These are phyloP conservation scores for Hymenoscyphus scutula DNA, from an alignment of 2,329 filamentous ascomycete genomes.

Conservation along the genomic window DNA sequence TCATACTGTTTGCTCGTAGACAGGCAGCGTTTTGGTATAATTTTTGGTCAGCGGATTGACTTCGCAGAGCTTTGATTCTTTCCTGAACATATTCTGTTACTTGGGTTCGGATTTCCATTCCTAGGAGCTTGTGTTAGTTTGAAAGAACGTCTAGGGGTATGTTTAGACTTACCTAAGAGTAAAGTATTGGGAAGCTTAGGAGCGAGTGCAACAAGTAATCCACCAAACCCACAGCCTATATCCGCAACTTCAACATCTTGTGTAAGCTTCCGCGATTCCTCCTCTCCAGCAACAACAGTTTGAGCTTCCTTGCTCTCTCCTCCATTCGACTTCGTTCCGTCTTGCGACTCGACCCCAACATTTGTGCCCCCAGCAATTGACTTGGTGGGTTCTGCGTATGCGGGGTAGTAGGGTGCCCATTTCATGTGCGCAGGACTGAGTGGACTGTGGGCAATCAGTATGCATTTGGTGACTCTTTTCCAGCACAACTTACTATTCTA, in stretches of 20 bases:
- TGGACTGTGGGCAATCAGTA: slow-evolving; percentile 56
- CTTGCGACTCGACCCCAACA: slow-evolving; percentile 6
- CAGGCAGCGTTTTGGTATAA: slow-evolving; percentile 85
- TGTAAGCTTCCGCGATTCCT: not conserved
- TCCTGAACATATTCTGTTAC: slow-evolving; percentile 90
- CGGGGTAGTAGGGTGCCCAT: slow-evolving; percentile 82
- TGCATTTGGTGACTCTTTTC: not conserved
- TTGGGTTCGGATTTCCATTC: slow-evolving; percentile 87
- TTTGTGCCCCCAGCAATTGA: not conserved
- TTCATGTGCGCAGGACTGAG: slow-evolving; percentile 80
- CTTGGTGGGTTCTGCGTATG: slow-evolving; percentile 54
- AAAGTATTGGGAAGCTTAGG: slow-evolving; percentile 78
- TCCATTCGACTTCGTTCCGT: slow-evolving; percentile 12
- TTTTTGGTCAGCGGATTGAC: slow-evolving; percentile 52
- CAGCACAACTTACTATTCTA: slow-evolving; percentile 71
- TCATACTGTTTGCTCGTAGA: slow-evolving; percentile 94
- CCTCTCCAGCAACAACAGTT: not conserved
- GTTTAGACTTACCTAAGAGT: slow-evolving; percentile 64
- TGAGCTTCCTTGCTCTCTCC: not conserved
- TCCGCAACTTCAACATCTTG: slow-evolving; percentile 86
- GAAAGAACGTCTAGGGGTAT: not conserved
- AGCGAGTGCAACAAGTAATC: slow-evolving; percentile 80
- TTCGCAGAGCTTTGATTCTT: slow-evolving; percentile 76
- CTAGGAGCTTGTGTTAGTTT: slow-evolving; percentile 42
- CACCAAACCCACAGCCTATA: slow-evolving; percentile 96